Evolutionary conservation across 352 stramenopile genomes (phyloP).

Genomic region (Phytopythium aichiense): DNA sequence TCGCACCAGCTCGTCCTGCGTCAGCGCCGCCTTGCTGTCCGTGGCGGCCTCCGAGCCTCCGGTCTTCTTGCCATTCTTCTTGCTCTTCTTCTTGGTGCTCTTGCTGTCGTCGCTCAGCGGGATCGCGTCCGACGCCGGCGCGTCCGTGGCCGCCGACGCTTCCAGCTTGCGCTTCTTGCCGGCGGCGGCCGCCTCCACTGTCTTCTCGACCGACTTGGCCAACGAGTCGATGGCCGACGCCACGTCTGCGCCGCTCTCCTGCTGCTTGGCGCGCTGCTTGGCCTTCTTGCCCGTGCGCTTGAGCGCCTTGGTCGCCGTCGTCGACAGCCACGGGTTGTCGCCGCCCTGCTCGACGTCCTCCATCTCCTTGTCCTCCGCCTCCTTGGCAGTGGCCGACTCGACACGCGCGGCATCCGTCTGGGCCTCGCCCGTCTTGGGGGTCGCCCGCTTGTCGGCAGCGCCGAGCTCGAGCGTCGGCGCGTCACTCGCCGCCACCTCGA

Average conservation of each 20-base stretch:
- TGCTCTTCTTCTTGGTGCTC: conserved; percentile 35
- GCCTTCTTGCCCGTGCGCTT: conserved; percentile 64
- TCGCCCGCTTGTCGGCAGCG: conserved; percentile 11
- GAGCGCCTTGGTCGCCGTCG: conserved; percentile 47
- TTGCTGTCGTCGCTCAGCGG: conserved; percentile 11
- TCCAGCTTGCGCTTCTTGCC: conserved; percentile 55
- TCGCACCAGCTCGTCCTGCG: conserved; percentile 90
- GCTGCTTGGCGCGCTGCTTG: conserved; percentile 29
- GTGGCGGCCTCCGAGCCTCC: conserved; percentile 22
- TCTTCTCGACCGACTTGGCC: conserved; percentile 37
- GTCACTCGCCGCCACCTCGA: conserved; percentile 15
- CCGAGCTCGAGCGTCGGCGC: conserved; percentile 32
- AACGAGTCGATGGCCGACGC: conserved; percentile 60
- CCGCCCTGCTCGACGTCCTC: conserved; percentile 23
- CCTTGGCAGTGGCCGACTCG: conserved; percentile 5
- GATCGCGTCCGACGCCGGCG: conserved; percentile 6
- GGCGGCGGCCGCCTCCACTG: conserved; percentile 14
- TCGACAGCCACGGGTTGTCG: conserved; percentile 72
- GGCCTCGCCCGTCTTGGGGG: conserved; percentile 8
- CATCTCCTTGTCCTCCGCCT: conserved; percentile 16
- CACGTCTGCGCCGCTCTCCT: conserved; percentile 32
- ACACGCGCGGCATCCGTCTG: background rate
- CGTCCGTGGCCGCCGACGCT: conserved; percentile 11
- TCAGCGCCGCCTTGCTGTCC: conserved; percentile 44
- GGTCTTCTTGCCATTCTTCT: conserved; percentile 33